Base-by-base conservation (phyloP, 495 filamentous ascomycete genomes). In the Neurospora tetraspora region DNA sequence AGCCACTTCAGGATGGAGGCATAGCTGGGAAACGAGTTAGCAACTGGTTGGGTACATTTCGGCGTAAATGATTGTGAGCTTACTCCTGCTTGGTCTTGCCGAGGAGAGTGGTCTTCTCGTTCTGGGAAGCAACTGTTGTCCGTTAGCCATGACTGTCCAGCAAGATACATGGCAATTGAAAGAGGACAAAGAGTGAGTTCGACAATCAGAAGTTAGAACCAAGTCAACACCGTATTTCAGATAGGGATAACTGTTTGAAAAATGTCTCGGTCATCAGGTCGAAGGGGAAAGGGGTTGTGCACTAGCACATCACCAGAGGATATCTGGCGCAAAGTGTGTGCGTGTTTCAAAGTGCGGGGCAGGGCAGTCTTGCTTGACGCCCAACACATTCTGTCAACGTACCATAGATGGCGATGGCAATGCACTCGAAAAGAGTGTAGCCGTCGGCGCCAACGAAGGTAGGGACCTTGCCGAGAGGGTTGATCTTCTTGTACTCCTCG, bases 81-180 rank as follows among this genome's bases (percentile, higher is more conserved):
- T 90, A 93, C 88, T 99, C 96, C 86, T 98, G 94, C 91, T 99
- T 99, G 85, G 94, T 98, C 90, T 98, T 98, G 80, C 96, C 96
- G 74, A 99, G 88, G 70, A 99, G 93, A 75, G 94, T 94, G 75
- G 96, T 99, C 90, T 98, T 98, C 90, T 98, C 96, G 83, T 99
- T 98, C 87, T 99, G 96, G 78, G 96, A 97, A 80, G 96, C 93
- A 80, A 99, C 96, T 99, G 81, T 34, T 69, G 34, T 65, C 53
- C 72, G 76, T 80, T 85, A 82, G 87, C 81, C 69, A 69, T 7
- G 43, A 45, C 77, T 70, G 72, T 68, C 73, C 73, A 73, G 76
- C 39, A 76, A 77, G 74, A 75, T 78, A 69, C 34, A 39, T 69
- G 71, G 70, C 71, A 65, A 77, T 69, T 37, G 69, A 68, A 61